These are phyloP conservation scores for Pholiota conissans DNA, from an alignment of 768 basidiomycete genomes.

Conservation along the genomic window DNA sequence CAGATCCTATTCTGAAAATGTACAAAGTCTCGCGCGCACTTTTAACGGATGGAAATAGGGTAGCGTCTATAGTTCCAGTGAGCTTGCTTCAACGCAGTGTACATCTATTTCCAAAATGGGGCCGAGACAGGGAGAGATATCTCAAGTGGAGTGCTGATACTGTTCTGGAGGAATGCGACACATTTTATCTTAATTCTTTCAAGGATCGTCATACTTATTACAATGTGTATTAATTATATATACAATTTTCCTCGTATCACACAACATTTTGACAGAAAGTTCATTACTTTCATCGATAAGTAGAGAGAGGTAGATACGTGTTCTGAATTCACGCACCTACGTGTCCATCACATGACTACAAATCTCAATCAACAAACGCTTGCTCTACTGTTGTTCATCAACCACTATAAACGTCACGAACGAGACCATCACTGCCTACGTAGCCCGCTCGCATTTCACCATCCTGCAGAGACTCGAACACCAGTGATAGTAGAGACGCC, in stretches of 20 bases:
- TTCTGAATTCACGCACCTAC: too few species aligned
- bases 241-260: neutral
- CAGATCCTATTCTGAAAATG: neutral
- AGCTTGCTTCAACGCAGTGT: neutral
- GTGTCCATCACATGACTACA: too few species aligned
- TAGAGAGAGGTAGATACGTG: too few species aligned
- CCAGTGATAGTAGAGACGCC: too few species aligned
- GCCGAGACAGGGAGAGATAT: neutral
- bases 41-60: neutral
- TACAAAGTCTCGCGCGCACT: neutral
- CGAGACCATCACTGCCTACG: too few species aligned
- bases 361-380: too few species aligned
- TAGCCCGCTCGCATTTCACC: too few species aligned
- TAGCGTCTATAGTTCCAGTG: neutral
- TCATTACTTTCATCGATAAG: neutral
- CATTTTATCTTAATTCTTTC: neutral
- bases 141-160: neutral
- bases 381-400: too few species aligned
- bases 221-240: neutral
- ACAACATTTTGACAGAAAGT: neutral
- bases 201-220: neutral
- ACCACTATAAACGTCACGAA: too few species aligned
- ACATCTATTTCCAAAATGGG: slow-evolving; percentile 1
- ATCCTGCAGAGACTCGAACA: too few species aligned
- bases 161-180: neutral